phyloP scores from a whole-genome alignment of 768 basidiomycete genomes.

The Lanmaoa rubissima region DNA sequence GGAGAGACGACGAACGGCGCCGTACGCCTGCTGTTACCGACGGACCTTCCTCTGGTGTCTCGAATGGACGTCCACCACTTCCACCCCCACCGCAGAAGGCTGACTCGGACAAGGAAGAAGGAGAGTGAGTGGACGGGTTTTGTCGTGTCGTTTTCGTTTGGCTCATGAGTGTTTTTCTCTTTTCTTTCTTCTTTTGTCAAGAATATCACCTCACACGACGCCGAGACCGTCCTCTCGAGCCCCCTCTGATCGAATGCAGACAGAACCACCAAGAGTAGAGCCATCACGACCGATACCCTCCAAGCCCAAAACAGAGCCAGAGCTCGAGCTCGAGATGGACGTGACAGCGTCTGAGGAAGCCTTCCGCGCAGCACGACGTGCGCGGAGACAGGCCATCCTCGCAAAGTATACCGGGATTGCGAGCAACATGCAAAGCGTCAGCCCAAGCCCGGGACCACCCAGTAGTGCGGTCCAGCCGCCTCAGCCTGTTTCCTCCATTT shows the following conservation, averaged over 20 bases:
- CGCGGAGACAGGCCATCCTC: slow-evolving; percentile 71
- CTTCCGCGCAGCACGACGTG: slow-evolving; percentile 64
- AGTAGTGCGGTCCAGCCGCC: slow-evolving; percentile 77
- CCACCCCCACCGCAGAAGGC: slow-evolving; percentile 22
- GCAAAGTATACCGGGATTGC: slow-evolving; percentile 65
- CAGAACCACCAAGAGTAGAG: slow-evolving; percentile 18
- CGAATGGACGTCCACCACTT: slow-evolving; percentile 23
- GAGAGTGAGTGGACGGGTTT: slow-evolving; percentile 71
- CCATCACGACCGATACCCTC: slow-evolving; percentile 11
- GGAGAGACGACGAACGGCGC: slow-evolving; percentile 33
- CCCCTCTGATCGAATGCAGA: slow-evolving; percentile 22
- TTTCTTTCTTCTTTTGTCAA: slow-evolving; percentile 23
- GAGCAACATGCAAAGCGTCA: slow-evolving; percentile 43
- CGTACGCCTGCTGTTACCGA: slow-evolving; percentile 16
- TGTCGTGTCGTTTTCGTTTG: slow-evolving; percentile 1
- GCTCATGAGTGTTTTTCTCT: slow-evolving; percentile 9
- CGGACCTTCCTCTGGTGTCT: slow-evolving; percentile 3
- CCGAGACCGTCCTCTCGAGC: slow-evolving; percentile 25
- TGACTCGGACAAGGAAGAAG: slow-evolving; percentile 79
- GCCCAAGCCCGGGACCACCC: slow-evolving; percentile 60
- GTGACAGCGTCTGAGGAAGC: slow-evolving; percentile 52
- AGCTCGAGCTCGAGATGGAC: slow-evolving; percentile 56
- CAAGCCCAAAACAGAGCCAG: slow-evolving; percentile 34
- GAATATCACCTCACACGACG: slow-evolving; percentile 62
- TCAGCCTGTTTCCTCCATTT: slow-evolving; percentile 53